These are phyloP conservation scores for Setaria viridis DNA, from an alignment of 202 grass and related monocot species.

Conservation along the genomic window DNA sequence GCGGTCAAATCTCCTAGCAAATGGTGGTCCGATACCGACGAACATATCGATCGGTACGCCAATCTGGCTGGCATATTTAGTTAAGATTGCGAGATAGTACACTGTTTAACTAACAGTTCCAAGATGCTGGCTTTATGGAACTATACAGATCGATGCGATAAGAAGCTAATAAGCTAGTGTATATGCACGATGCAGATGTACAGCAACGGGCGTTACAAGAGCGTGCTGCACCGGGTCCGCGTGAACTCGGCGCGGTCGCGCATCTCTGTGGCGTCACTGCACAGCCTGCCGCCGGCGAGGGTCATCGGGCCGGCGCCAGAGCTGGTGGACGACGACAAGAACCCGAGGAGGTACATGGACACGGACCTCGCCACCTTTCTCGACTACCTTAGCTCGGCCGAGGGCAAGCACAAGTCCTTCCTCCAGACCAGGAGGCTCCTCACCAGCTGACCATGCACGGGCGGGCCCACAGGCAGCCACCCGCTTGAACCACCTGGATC, in stretches of 20 bases:
- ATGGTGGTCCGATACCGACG: not conserved
- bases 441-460: not conserved
- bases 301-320: conserved; percentile 61
- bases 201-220: conserved; percentile 77
- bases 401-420: conserved; percentile 71
- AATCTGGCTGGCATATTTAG: not conserved
- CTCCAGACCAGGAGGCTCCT: conserved; percentile 58
- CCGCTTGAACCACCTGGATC: too few relatives aligned
- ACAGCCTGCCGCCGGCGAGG: conserved; percentile 63
- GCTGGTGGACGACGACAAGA: conserved; percentile 45
- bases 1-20: not conserved
- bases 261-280: conserved; percentile 74
- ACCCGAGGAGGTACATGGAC: conserved; percentile 61
- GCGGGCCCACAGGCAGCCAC: too few relatives aligned
- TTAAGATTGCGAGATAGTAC: not conserved
- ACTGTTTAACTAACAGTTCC: too few relatives aligned
- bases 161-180: too few relatives aligned
- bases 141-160: too few relatives aligned
- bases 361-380: conserved; percentile 74
- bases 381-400: conserved; percentile 52
- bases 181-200: conserved; percentile 51
- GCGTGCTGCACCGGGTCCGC: conserved; percentile 69
- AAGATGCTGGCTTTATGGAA: too few relatives aligned
- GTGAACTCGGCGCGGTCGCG: conserved; percentile 53
- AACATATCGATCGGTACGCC: not conserved